phyloP scores from a whole-genome alignment of 441 rosid genomes.

The Capsella rubella region DNA sequence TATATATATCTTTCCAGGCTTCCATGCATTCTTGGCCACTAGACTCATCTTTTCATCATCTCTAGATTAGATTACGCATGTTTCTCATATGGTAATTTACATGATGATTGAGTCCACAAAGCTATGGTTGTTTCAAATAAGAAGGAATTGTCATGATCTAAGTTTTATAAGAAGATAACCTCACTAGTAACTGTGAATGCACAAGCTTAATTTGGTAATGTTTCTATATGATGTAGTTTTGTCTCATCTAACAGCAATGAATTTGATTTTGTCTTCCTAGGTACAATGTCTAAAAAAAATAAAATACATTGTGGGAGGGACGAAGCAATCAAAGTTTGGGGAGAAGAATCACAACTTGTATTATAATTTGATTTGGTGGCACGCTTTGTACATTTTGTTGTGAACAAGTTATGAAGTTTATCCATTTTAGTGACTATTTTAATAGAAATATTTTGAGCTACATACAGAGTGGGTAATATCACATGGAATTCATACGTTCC shows the following conservation, averaged over 20 bases:
- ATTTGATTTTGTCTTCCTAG: slow-evolving; percentile 23
- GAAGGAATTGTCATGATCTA: background rate
- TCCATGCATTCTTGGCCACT: background rate
- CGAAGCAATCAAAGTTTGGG: background rate
- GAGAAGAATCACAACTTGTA: background rate
- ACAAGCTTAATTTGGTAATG: background rate
- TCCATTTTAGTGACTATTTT: background rate
- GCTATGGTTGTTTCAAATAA: background rate
- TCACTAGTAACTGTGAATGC: background rate
- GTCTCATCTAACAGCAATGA: background rate
- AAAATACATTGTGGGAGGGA: background rate
- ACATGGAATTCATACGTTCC: background rate
- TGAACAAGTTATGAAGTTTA: background rate
- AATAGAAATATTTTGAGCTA: background rate
- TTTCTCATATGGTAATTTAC: slow-evolving; percentile 8
- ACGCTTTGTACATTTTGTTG: slow-evolving; percentile 21
- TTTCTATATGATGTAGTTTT: background rate
- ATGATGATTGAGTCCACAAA: slow-evolving; percentile 1
- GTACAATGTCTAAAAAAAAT: slow-evolving; percentile 10
- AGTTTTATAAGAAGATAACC: background rate
- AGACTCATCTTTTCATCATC: slow-evolving; percentile 20
- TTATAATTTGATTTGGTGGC: slow-evolving; percentile 10
- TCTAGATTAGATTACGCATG: background rate
- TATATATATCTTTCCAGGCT: background rate
- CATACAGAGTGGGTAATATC: background rate